These are phyloP conservation scores for Chaetoceros tenuissimus DNA, from an alignment of 108 stramenopile species.

Conservation along the genomic window DNA sequence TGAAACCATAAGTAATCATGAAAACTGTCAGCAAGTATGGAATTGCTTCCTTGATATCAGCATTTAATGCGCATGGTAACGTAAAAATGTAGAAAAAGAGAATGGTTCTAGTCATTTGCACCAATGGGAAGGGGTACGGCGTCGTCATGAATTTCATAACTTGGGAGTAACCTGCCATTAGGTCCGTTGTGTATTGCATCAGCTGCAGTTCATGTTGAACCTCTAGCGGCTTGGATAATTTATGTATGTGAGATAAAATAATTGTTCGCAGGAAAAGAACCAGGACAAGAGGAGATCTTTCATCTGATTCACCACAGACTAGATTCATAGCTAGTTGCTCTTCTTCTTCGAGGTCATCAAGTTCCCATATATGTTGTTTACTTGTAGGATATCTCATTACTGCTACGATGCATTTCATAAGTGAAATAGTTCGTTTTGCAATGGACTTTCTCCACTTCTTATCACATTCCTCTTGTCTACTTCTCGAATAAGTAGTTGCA, in stretches of 20 bases:
- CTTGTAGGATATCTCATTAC: not conserved
- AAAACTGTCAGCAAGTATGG: conserved; percentile 5
- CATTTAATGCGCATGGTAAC: conserved; percentile 23
- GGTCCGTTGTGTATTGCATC: not conserved
- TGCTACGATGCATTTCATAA: not conserved
- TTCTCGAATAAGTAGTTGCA: not conserved
- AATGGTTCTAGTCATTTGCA: conserved; percentile 29
- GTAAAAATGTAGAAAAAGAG: conserved; percentile 29
- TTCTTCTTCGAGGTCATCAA: not conserved
- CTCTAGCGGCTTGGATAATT: not conserved
- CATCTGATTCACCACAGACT: not conserved
- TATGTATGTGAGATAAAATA: conserved; percentile 1
- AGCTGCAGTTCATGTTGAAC: conserved; percentile 3
- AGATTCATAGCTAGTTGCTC: not conserved
- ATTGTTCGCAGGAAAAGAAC: not conserved
- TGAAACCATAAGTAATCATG: conserved; percentile 25
- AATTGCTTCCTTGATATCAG: conserved; percentile 12
- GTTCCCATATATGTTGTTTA: not conserved
- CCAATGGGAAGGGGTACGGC: conserved; percentile 33
- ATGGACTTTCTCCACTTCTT: not conserved
- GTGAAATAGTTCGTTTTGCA: not conserved
- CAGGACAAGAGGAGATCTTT: conserved; percentile 1
- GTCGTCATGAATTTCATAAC: conserved; percentile 21
- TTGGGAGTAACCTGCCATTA: not conserved
- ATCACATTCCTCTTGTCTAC: not conserved